A percentile compares a stretch with the other conserved stretches of the same genome.
These are phyloP conservation scores for Coelastrella sp. DNA, from an alignment of 139 green algal species.

Conservation along the genomic window DNA sequence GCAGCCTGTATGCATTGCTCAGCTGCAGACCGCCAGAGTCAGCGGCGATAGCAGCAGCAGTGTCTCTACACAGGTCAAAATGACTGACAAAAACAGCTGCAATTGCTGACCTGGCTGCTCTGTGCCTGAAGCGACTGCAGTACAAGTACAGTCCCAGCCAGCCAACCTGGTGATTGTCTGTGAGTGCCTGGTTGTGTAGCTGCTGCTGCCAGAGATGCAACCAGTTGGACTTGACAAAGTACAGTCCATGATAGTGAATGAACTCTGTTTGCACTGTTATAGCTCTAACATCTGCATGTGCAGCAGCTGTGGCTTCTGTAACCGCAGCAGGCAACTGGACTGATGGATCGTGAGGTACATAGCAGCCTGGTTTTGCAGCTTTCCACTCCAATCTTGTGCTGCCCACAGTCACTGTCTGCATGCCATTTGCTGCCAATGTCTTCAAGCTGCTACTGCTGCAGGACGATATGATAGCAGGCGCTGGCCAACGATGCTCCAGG, in stretches of 20 bases:
- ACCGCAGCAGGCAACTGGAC: background rate
- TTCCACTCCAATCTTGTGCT: background rate
- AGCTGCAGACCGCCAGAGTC: too few species aligned
- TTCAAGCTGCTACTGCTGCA: too few species aligned
- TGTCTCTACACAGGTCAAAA: too few species aligned
- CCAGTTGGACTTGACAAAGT: conserved; percentile 1
- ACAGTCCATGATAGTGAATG: conserved; percentile 15
- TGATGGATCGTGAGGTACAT: background rate
- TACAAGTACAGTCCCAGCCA: conserved; percentile 17
- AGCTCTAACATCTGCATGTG: background rate
- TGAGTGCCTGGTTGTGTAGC: background rate
- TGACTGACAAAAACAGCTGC: background rate
- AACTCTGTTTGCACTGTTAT: background rate
- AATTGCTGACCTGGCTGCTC: background rate
- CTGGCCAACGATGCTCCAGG: background rate
- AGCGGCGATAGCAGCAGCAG: too few species aligned
- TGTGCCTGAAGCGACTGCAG: conserved; percentile 24
- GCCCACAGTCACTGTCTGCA: too few species aligned
- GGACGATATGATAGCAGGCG: background rate
- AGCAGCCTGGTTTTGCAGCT: background rate
- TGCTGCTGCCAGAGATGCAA: conserved; percentile 15
- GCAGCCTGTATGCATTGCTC: background rate
- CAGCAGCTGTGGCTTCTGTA: background rate
- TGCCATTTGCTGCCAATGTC: too few species aligned
- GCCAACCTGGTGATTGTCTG: background rate